phyloP scores from a whole-genome alignment of 768 basidiomycete genomes.

The Cantharellus cinnabarinus region DNA sequence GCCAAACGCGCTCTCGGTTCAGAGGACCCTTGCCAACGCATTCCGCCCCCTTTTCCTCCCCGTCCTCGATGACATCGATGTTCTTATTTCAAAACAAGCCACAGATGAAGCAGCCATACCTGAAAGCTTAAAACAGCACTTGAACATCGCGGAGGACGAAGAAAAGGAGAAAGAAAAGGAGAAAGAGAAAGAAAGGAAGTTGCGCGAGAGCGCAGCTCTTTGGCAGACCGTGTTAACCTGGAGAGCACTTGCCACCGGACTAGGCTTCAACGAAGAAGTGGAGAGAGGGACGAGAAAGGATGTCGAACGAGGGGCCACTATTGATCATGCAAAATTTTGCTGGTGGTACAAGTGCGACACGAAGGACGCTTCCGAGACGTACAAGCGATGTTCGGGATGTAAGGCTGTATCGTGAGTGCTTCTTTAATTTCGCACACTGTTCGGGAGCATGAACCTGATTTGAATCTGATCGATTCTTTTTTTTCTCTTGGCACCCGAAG shows the following conservation, averaged over 20 bases:
- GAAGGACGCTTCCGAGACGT: not conserved
- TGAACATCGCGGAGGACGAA: not conserved
- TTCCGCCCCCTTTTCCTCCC: not conserved
- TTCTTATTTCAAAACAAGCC: not conserved
- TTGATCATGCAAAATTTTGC: not conserved
- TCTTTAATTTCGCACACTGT: not conserved
- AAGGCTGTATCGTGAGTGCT: not conserved
- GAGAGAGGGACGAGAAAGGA: not conserved
- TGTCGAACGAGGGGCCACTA: not conserved
- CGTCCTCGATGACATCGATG: not conserved
- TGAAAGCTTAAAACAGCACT: not conserved
- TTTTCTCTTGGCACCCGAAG: not conserved
- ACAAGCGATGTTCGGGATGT: not conserved
- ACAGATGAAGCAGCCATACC: not conserved
- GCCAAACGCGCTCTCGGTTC: not conserved
- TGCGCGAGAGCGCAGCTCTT: not conserved
- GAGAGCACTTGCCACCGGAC: not conserved
- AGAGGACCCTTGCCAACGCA: not conserved
- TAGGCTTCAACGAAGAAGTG: not conserved
- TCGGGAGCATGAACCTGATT: not conserved
- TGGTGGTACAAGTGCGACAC: constrained; percentile 1
- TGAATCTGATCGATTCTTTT: not conserved
- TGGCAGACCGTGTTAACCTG: not conserved
- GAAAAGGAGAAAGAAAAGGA: not conserved
- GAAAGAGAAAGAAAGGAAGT: not conserved